phyloP scores from a whole-genome alignment of 345 rosid genomes.

The Viola odorata region DNA sequence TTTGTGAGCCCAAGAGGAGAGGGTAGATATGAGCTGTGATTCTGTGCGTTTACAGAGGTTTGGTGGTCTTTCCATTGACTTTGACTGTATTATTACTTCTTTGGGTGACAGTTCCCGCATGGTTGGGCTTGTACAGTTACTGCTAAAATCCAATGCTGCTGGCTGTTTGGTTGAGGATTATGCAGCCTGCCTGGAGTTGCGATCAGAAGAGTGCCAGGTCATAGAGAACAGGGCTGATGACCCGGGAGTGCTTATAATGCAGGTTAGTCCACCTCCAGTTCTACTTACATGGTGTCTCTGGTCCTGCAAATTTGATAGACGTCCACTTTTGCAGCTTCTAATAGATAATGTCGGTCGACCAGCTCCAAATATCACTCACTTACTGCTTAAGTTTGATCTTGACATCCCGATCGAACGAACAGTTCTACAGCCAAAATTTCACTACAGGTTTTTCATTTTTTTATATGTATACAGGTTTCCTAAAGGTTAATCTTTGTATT shows the following conservation, averaged over 20 bases:
- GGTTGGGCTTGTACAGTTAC: slow-evolving; percentile 80
- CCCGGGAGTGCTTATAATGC: slow-evolving; percentile 83
- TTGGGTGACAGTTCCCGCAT: slow-evolving; percentile 69
- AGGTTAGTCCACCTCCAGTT: slow-evolving; percentile 37
- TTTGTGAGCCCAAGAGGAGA: not conserved
- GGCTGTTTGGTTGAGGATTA: slow-evolving; percentile 69
- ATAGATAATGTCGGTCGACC: slow-evolving; percentile 78
- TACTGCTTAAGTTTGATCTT: slow-evolving; percentile 85
- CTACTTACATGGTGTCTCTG: not conserved
- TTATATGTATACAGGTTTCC: not conserved
- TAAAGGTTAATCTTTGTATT: not conserved
- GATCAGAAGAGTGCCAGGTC: slow-evolving; percentile 67
- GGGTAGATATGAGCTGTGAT: not conserved
- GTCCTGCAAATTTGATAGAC: not conserved
- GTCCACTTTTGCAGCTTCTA: slow-evolving; percentile 56
- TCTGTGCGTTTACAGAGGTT: not conserved
- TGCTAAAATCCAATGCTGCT: slow-evolving; percentile 73
- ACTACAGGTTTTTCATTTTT: slow-evolving; percentile 68
- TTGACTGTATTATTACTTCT: slow-evolving; percentile 1
- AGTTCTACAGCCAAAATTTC: slow-evolving; percentile 83
- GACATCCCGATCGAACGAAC: slow-evolving; percentile 72
- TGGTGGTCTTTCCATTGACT: not conserved
- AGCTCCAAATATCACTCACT: slow-evolving; percentile 86
- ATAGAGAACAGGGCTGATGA: slow-evolving; percentile 67
- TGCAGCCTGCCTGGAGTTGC: slow-evolving; percentile 84